Evolutionary conservation across 345 rosid genomes (phyloP).

Genomic region (Ceriops tagal): DNA sequence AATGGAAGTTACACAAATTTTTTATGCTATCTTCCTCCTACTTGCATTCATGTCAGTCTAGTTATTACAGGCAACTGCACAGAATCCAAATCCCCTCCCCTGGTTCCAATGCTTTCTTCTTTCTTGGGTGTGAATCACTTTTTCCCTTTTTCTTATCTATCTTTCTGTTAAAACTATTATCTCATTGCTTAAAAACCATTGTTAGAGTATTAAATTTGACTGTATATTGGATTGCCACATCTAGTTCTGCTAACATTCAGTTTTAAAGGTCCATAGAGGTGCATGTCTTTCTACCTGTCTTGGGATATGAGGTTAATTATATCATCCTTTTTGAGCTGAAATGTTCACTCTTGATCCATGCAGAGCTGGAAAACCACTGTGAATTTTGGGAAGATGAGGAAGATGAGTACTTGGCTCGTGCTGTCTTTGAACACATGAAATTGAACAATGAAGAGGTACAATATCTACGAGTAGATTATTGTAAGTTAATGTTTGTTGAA

Average conservation of each 20-base stretch:
- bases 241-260: background rate
- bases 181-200: background rate
- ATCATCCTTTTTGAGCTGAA: constrained; percentile 22
- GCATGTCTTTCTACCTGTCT: background rate
- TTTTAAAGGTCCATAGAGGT: background rate
- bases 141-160: no score
- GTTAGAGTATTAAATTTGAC: background rate
- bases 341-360: constrained; percentile 26
- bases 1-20: no score
- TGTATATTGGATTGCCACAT: background rate
- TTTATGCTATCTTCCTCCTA: no score
- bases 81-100: no score
- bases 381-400: constrained; percentile 78
- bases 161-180: no score
- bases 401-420: constrained; percentile 81
- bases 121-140: no score
- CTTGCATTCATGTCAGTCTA: no score
- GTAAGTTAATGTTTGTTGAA: background rate
- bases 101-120: no score
- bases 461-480: background rate
- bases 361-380: constrained; percentile 34
- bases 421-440: constrained; percentile 70
- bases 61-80: no score
- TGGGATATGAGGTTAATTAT: constrained; percentile 11
- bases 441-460: constrained; percentile 58